phyloP scores from a whole-genome alignment of 2,329 filamentous ascomycete species.

The Botrytis byssoidea region DNA sequence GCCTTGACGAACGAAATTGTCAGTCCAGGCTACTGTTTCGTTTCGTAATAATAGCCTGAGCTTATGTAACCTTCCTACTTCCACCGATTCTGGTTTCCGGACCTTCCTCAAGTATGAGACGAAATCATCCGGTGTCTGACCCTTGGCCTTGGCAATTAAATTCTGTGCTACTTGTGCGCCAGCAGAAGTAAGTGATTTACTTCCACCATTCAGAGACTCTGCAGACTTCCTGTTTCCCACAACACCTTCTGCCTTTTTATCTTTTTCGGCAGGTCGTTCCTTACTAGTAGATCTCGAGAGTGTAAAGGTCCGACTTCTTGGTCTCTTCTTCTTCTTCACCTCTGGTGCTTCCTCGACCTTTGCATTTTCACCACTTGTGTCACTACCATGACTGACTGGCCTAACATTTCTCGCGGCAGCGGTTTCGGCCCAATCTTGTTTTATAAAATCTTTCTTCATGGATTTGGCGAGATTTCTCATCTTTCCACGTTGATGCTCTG shows the following conservation, averaged over 20 bases:
- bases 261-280: slow-evolving; percentile 66
- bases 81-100: slow-evolving; percentile 76
- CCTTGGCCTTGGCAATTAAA: slow-evolving; percentile 67
- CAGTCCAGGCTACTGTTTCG: slow-evolving; percentile 94
- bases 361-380: slow-evolving; percentile 41
- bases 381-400: slow-evolving; percentile 44
- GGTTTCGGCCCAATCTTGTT: slow-evolving; percentile 77
- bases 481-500: slow-evolving; percentile 88
- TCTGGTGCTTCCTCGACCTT: slow-evolving; percentile 39
- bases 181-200: slow-evolving; percentile 54
- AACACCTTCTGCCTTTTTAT: slow-evolving; percentile 65
- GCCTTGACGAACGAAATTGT: slow-evolving; percentile 82
- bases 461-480: slow-evolving; percentile 86
- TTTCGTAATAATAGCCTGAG: slow-evolving; percentile 84
- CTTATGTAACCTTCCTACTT: slow-evolving; percentile 95
- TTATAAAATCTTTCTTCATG: slow-evolving; percentile 94
- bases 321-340: slow-evolving; percentile 52
- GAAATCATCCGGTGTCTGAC: slow-evolving; percentile 76
- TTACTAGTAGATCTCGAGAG: slow-evolving; percentile 42
- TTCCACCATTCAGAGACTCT: slow-evolving; percentile 64
- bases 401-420: slow-evolving; percentile 47
- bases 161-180: slow-evolving; percentile 55
- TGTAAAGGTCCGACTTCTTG: slow-evolving; percentile 74
- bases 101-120: slow-evolving; percentile 81
- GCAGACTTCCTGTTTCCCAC: slow-evolving; percentile 70